These are phyloP conservation scores for Cerioporus squamosus DNA, from an alignment of 1,284 basidiomycete genomes.

Conservation along the genomic window DNA sequence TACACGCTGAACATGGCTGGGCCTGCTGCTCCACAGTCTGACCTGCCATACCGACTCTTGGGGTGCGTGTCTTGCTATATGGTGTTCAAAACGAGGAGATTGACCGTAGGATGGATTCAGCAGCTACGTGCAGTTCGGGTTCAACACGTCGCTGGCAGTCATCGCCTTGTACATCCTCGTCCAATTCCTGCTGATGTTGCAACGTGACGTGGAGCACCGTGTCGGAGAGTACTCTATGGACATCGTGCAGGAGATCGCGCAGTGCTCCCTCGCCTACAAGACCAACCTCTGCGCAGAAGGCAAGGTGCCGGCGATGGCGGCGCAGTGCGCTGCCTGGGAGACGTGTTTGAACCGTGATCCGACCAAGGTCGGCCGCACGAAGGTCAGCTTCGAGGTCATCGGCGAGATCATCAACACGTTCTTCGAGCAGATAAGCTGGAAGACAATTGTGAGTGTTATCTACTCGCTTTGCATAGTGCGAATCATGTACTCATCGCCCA, in stretches of 20 bases:
- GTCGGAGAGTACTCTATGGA: slow-evolving; percentile 86
- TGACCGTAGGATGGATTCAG: background rate
- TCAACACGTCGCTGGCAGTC: slow-evolving; percentile 88
- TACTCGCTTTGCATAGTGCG: too few species aligned
- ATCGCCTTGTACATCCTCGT: slow-evolving; percentile 86
- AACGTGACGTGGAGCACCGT: slow-evolving; percentile 88
- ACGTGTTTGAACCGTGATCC: slow-evolving; percentile 97
- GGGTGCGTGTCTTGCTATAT: slow-evolving; percentile 56
- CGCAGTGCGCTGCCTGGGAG: slow-evolving; percentile 88
- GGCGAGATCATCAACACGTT: slow-evolving; percentile 97
- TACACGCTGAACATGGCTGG: slow-evolving; percentile 81
- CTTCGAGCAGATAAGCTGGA: slow-evolving; percentile 97
- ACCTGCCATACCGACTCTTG: slow-evolving; percentile 75
- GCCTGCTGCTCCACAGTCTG: slow-evolving; percentile 54
- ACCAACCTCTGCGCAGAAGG: slow-evolving; percentile 82
- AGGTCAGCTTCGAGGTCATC: slow-evolving; percentile 92
- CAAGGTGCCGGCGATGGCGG: slow-evolving; percentile 83
- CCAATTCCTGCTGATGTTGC: slow-evolving; percentile 88
- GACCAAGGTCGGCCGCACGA: slow-evolving; percentile 85
- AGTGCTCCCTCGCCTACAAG: slow-evolving; percentile 80
- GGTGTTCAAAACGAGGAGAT: background rate
- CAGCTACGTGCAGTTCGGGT: slow-evolving; percentile 93
- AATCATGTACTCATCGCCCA: too few species aligned
- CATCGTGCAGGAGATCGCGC: slow-evolving; percentile 87
- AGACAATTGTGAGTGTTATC: slow-evolving; percentile 75